These are phyloP conservation scores for Nicotiana sylvestris DNA, from an alignment of 257 asterid genomes.

Conservation along the genomic window DNA sequence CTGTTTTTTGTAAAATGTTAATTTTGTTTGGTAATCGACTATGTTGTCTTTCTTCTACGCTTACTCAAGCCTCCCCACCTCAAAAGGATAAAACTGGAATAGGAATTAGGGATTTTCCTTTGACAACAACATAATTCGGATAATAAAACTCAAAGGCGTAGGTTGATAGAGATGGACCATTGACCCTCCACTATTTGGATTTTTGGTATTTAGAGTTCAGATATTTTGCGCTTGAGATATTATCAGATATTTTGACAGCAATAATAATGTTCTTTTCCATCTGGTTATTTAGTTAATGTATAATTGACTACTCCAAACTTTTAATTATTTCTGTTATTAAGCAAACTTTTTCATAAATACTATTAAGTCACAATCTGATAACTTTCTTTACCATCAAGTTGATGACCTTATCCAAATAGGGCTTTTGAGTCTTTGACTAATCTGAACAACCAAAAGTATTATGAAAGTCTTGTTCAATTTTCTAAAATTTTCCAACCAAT, in stretches of 20 bases:
- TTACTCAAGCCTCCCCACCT: neutral
- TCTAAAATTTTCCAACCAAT: neutral
- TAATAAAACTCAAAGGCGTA: neutral
- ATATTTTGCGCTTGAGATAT: neutral
- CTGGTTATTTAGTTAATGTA: neutral
- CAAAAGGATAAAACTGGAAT: too few relatives aligned
- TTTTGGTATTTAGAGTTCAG: neutral
- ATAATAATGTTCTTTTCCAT: neutral
- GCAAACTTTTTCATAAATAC: neutral
- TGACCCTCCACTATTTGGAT: neutral
- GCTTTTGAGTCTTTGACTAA: neutral
- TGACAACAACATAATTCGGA: neutral
- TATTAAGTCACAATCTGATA: neutral
- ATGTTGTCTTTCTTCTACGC: neutral
- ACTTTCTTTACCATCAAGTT: neutral
- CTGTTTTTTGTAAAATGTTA: too few relatives aligned
- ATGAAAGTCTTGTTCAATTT: neutral
- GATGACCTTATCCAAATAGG: neutral
- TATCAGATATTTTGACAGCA: neutral
- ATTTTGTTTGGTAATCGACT: too few relatives aligned
- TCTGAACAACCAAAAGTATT: neutral
- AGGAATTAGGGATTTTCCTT: too few relatives aligned
- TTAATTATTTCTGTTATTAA: neutral
- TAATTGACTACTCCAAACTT: neutral
- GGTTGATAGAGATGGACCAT: neutral